Conservation (phyloP, 1,284 basidiomycete species). For the Ceratobasidium sp. region DNA sequence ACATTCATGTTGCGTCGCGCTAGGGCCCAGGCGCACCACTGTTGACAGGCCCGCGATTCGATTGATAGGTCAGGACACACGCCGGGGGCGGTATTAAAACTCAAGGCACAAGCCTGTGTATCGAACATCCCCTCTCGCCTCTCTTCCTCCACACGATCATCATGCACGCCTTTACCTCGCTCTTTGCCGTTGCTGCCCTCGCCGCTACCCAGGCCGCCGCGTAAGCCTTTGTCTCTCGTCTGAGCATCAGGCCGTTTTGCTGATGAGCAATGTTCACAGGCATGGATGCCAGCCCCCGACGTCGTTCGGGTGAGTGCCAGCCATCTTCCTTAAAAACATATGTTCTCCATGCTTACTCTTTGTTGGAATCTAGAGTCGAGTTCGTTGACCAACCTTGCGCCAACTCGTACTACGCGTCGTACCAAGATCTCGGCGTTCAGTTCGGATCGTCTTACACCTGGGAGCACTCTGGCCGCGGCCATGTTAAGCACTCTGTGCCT, state of each 20-base stretch:
- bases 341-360: not conserved
- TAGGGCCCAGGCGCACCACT: conserved; percentile 5
- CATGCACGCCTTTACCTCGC: conserved; percentile 6
- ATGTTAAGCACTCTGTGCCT: not conserved
- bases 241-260: not conserved
- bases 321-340: not conserved
- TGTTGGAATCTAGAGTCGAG: not conserved
- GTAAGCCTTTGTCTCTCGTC: not conserved
- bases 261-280: not conserved
- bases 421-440: conserved; percentile 7
- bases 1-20: not conserved
- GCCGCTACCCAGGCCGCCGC: conserved; percentile 2
- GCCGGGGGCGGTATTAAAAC: conserved; percentile 2
- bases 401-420: conserved; percentile 1
- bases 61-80: conserved; percentile 23
- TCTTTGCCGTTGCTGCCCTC: not conserved
- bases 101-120: not conserved
- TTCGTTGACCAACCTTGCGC: not conserved
- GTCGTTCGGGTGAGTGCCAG: not conserved
- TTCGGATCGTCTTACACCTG: conserved; percentile 1
- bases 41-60: conserved; percentile 22
- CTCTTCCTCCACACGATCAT: not conserved
- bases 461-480: not conserved
- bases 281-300: not conserved
- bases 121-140: not conserved